Conservation (phyloP, 805 yeast genomes). For the Scheffersomyces lignosus region DNA sequence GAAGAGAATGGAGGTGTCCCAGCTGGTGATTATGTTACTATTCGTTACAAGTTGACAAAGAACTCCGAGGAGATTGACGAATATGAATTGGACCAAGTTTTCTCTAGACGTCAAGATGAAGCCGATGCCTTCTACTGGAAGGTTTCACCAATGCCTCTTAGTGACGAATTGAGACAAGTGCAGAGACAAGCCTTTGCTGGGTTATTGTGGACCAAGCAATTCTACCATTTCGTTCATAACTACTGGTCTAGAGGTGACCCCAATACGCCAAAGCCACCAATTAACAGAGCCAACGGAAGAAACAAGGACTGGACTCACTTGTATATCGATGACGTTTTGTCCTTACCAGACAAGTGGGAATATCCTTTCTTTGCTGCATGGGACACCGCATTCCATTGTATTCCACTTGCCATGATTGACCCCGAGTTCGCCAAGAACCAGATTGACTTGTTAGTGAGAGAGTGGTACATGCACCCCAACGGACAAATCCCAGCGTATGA, state of each 20-base stretch:
- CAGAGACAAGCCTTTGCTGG: slow-evolving; percentile 96
- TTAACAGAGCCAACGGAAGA: slow-evolving; percentile 81
- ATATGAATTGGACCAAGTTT: slow-evolving; percentile 65
- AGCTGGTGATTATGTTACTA: slow-evolving; percentile 81
- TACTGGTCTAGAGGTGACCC: slow-evolving; percentile 92
- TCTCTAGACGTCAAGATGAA: slow-evolving; percentile 74
- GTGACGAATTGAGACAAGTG: slow-evolving; percentile 74
- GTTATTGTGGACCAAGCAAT: slow-evolving; percentile 89
- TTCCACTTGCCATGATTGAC: slow-evolving; percentile 90
- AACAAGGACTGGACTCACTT: slow-evolving; percentile 87
- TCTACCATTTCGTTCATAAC: slow-evolving; percentile 79
- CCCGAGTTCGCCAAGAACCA: slow-evolving; percentile 90
- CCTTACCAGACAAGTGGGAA: slow-evolving; percentile 95
- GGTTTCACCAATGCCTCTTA: slow-evolving; percentile 79
- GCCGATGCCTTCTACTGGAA: slow-evolving; percentile 94
- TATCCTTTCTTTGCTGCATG: slow-evolving; percentile 96
- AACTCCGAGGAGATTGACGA: slow-evolving; percentile 57
- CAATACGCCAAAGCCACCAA: slow-evolving; percentile 67
- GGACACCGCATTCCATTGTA: slow-evolving; percentile 95
- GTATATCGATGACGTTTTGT: slow-evolving; percentile 82
- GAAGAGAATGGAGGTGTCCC: slow-evolving; percentile 78
- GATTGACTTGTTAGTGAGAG: slow-evolving; percentile 80
- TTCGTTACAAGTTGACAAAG: slow-evolving; percentile 70
- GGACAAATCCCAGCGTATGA: slow-evolving; percentile 98
- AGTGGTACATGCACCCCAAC: slow-evolving; percentile 97